These are phyloP conservation scores for Russula vinacea DNA, from an alignment of 768 basidiomycete genomes.

Conservation along the genomic window DNA sequence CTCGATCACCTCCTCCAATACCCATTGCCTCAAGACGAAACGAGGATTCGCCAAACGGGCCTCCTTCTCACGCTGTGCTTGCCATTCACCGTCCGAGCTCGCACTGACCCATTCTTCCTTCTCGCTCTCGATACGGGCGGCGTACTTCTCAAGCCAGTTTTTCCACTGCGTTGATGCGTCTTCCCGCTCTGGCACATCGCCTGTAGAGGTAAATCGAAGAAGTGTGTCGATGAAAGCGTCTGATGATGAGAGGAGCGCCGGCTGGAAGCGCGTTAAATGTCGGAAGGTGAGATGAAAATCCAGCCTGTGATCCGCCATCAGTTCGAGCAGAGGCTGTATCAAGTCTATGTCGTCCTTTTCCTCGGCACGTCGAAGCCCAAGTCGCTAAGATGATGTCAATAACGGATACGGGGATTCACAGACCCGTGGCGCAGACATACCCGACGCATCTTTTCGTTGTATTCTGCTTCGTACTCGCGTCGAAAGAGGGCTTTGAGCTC, in stretches of 20 bases:
- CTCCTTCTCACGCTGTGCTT: slow-evolving; percentile 42
- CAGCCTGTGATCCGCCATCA: slow-evolving; percentile 70
- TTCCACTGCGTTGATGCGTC: slow-evolving; percentile 52
- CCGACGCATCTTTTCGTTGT: slow-evolving; percentile 67
- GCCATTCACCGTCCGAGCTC: slow-evolving; percentile 40
- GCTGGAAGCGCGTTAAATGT: slow-evolving; percentile 58
- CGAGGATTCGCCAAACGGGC: slow-evolving; percentile 66
- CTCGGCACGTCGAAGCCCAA: slow-evolving; percentile 63
- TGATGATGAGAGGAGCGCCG: slow-evolving; percentile 37
- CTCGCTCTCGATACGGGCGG: slow-evolving; percentile 55
- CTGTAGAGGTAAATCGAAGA: slow-evolving; percentile 48
- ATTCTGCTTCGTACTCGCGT: slow-evolving; percentile 58
- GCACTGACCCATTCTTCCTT: slow-evolving; percentile 48
- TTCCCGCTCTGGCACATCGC: slow-evolving; percentile 43
- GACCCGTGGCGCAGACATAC: slow-evolving; percentile 37
- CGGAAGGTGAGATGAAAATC: slow-evolving; percentile 91
- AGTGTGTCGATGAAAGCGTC: slow-evolving; percentile 46
- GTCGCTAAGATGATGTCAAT: slow-evolving; percentile 48
- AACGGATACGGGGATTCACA: neutral
- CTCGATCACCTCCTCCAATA: slow-evolving; percentile 88
- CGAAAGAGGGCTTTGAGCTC: slow-evolving; percentile 63
- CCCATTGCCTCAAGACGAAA: slow-evolving; percentile 93
- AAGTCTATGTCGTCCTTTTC: slow-evolving; percentile 57
- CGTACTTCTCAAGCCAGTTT: slow-evolving; percentile 64
- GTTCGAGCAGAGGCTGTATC: slow-evolving; percentile 64